Evolutionary conservation across 2,329 filamentous ascomycete species (phyloP).

Genomic region (Fusarium papillatum): DNA sequence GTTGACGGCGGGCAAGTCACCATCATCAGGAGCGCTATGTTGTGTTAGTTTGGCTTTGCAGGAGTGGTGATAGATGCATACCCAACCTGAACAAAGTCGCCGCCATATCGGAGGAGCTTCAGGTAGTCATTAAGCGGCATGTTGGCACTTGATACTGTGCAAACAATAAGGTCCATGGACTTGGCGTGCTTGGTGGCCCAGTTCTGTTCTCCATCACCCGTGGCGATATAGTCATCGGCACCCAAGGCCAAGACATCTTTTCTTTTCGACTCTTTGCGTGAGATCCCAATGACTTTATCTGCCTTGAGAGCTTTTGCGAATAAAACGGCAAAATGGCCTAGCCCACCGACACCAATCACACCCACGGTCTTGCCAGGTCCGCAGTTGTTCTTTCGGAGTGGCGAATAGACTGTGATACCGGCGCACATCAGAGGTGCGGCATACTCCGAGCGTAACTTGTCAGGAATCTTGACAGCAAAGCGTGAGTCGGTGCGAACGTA

Average conservation of each 20-base stretch:
- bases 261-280: neutral
- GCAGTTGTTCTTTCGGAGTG: slow-evolving; percentile 12
- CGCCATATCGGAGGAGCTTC: slow-evolving; percentile 68
- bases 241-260: neutral
- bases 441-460: neutral
- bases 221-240: neutral
- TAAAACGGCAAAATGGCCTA: slow-evolving; percentile 76
- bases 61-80: slow-evolving; percentile 51
- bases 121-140: neutral
- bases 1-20: slow-evolving; percentile 9
- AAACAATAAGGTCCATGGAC: neutral
- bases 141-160: neutral
- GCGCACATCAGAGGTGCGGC: neutral
- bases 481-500: neutral
- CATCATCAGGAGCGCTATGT: slow-evolving; percentile 3
- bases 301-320: slow-evolving; percentile 76
- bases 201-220: neutral
- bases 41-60: neutral
- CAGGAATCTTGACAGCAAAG: neutral
- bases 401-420: neutral
- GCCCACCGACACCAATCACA: slow-evolving; percentile 75
- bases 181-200: neutral
- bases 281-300: slow-evolving; percentile 47
- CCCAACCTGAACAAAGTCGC: slow-evolving; percentile 74
- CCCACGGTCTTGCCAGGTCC: slow-evolving; percentile 73